A percentile compares a stretch with the other conserved stretches of the same genome.
These are phyloP conservation scores for Xylaria multiplex DNA, from an alignment of 2,329 filamentous ascomycete species.

Conservation along the genomic window DNA sequence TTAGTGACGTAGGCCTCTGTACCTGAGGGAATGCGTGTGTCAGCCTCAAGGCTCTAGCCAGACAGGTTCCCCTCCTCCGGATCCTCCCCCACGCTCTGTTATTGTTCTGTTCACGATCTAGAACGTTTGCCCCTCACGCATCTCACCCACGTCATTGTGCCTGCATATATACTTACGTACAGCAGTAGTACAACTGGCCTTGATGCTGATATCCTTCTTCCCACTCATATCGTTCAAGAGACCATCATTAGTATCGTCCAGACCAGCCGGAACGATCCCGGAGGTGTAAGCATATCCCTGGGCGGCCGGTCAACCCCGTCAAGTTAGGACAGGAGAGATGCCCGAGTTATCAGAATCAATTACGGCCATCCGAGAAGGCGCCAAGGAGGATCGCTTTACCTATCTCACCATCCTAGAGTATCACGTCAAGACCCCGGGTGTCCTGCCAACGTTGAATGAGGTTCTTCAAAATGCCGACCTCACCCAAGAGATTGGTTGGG, in stretches of 20 bases:
- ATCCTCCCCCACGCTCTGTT: constrained; percentile 12
- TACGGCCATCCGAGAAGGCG: constrained; percentile 46
- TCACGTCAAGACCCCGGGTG: constrained; percentile 41
- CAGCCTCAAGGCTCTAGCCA: constrained; percentile 1
- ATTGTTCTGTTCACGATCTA: constrained; percentile 28
- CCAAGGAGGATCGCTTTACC: constrained; percentile 70
- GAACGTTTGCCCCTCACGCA: constrained; percentile 34
- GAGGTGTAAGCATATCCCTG: not conserved
- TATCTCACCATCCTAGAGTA: constrained; percentile 78
- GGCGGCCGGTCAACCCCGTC: not conserved
- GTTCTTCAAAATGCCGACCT: constrained; percentile 74
- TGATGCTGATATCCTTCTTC: not conserved
- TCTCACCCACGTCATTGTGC: constrained; percentile 37
- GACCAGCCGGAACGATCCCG: not conserved
- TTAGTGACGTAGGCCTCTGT: constrained; percentile 25
- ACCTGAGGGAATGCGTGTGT: not conserved
- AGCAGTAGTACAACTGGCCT: constrained; percentile 12
- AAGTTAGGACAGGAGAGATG: constrained; percentile 37
- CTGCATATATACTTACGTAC: constrained; percentile 19
- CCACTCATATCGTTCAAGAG: not conserved
- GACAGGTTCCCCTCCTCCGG: constrained; percentile 3
- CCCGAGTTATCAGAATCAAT: constrained; percentile 47
- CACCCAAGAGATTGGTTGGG: constrained; percentile 84
- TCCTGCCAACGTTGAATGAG: constrained; percentile 73
- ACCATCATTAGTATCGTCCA: not conserved